These are phyloP conservation scores for Paecilomyces fulvus DNA, from an alignment of 2,329 filamentous ascomycete genomes.

Conservation along the genomic window DNA sequence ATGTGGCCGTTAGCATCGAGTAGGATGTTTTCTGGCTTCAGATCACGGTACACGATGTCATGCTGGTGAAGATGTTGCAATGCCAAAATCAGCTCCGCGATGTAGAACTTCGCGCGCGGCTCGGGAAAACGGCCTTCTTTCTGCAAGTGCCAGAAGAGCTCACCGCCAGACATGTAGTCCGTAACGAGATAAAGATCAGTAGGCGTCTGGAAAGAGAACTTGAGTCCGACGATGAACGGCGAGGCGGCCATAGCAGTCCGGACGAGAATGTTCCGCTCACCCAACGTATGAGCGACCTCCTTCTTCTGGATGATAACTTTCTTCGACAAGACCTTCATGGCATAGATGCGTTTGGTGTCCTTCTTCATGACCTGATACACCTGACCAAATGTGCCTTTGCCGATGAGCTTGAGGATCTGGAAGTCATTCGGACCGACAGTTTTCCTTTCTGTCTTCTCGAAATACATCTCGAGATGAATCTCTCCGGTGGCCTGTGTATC, in stretches of 20 bases:
- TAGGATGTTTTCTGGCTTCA: conserved; percentile 96
- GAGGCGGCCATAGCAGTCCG: conserved; percentile 93
- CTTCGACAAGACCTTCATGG: conserved; percentile 98
- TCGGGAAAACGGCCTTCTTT: conserved; percentile 95
- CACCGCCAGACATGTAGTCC: conserved; percentile 98
- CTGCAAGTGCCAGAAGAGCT: conserved; percentile 97
- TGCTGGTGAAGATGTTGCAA: conserved; percentile 93
- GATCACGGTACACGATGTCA: conserved; percentile 93
- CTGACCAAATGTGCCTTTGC: conserved; percentile 96
- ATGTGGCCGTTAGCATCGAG: conserved; percentile 97
- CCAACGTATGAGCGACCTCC: conserved; percentile 93
- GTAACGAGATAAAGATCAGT: conserved; percentile 97
- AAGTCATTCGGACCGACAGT: conserved; percentile 94
- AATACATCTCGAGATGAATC: conserved; percentile 76
- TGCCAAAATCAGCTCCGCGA: conserved; percentile 90
- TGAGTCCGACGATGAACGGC: conserved; percentile 93
- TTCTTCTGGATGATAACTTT: conserved; percentile 99
- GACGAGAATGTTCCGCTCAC: conserved; percentile 93
- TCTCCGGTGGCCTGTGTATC: conserved; percentile 73
- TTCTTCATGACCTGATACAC: conserved; percentile 98
- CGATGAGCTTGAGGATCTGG: conserved; percentile 89
- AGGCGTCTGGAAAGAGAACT: conserved; percentile 97
- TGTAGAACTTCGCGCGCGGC: conserved; percentile 94
- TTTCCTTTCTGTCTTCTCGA: conserved; percentile 79
- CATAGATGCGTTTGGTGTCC: conserved; percentile 91